A percentile compares a stretch with the other conserved stretches of the same genome.
These are phyloP conservation scores for Amanita fuliginea DNA, from an alignment of 768 basidiomycete genomes.

Conservation along the genomic window DNA sequence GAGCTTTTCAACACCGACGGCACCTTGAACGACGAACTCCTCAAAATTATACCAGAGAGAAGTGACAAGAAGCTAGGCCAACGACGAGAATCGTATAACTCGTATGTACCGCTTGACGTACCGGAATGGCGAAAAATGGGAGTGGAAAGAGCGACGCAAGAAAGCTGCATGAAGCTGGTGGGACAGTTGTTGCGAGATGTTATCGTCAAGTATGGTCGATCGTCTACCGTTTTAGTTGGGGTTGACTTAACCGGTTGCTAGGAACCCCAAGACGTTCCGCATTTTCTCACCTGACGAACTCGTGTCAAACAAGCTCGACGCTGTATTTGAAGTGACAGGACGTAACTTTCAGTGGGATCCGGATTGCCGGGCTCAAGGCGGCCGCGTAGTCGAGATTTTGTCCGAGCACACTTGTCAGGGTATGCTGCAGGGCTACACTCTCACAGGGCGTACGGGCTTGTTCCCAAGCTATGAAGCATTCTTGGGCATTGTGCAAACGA, in stretches of 20 bases:
- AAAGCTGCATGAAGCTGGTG: constrained; percentile 69
- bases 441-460: constrained; percentile 76
- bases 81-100: constrained; percentile 55
- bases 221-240: background rate
- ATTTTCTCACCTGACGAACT: constrained; percentile 90
- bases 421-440: constrained; percentile 87
- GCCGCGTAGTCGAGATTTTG: constrained; percentile 81
- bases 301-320: constrained; percentile 82
- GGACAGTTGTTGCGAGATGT: constrained; percentile 49
- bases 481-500: constrained; percentile 80
- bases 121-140: constrained; percentile 55
- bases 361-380: constrained; percentile 54
- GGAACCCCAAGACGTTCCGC: constrained; percentile 70
- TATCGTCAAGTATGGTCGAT: constrained; percentile 34
- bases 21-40: constrained; percentile 40
- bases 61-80: constrained; percentile 57
- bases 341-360: constrained; percentile 86
- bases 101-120: constrained; percentile 47
- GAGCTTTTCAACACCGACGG: constrained; percentile 56
- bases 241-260: constrained; percentile 12
- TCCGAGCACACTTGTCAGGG: constrained; percentile 85
- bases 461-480: constrained; percentile 92
- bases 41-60: constrained; percentile 44
- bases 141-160: constrained; percentile 41
- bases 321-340: constrained; percentile 52